Base-by-base conservation (phyloP, 2,329 filamentous ascomycete genomes). In the Fusarium humuli region DNA sequence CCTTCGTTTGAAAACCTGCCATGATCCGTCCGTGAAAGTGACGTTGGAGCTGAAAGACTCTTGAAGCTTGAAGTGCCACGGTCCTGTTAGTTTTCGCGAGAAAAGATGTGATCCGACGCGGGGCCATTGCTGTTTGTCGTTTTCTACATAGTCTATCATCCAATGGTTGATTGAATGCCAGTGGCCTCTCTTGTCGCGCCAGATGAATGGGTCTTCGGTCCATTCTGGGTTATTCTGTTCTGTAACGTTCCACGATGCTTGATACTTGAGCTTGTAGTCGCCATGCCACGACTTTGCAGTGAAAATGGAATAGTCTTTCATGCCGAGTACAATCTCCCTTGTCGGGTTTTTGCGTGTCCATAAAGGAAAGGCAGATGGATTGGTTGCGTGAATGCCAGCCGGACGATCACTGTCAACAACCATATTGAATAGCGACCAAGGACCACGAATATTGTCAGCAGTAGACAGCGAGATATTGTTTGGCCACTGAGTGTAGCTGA, bases 361-460 rank as follows among this genome's bases (percentile, higher is more conserved):
- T 7, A 83, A 72, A 2, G 81, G 79, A 66, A 79, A 81, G 0
- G 81, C 78, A 1, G 82, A 78, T 0, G 83, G 83, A 41, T 84
- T 85, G 0, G 82, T 85, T 7, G 64, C 65, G 7, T 68, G 65
- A 5, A 68, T 64, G 3, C 65, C 58, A 1, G 57, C 53, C 22
- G 64, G 63, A 0, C 58, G 57, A 6, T 68, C 40, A 41, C 67
- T 69, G 29, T 73, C 49, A 3, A 73, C 14, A 3, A 71, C 14
- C 7, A 71, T 44, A 18, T 67, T 22, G 25, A 62, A 65, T 1
- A 59, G 47, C 4, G 58, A 61, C 67, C 71, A 73, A 25, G 71
- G 70, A 0, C 70, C 71, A 25, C 65, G 70, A 30, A 73, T 59
- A 16, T 69, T 11, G 1, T 67, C 65, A 8, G 70, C 65, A 8